Conservation (phyloP, 129 eudicot species). For the Tanacetum coccineum region DNA sequence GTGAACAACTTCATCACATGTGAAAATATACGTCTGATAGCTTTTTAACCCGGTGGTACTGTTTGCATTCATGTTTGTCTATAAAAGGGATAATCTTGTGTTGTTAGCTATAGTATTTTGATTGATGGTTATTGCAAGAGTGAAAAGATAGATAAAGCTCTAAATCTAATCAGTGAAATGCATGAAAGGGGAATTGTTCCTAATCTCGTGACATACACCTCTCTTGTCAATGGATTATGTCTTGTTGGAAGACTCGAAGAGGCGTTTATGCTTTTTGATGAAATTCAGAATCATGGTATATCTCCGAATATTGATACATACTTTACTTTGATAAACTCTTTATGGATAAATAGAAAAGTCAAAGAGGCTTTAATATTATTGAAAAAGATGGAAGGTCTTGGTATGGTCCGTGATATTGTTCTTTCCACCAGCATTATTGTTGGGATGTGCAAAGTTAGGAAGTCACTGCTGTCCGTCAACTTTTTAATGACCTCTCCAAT, state of each 20-base stretch:
- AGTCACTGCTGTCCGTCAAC: conserved; percentile 13
- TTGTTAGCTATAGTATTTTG: too few relatives aligned
- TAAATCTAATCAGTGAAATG: conserved; percentile 25
- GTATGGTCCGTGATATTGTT: conserved; percentile 25
- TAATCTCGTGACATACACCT: conserved; percentile 20
- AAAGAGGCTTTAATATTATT: conserved; percentile 17
- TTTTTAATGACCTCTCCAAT: conserved; percentile 15
- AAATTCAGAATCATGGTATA: conserved; percentile 12
- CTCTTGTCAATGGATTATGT: conserved; percentile 22
- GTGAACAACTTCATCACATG: too few relatives aligned
- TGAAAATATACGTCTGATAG: too few relatives aligned
- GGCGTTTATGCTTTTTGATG: neutral
- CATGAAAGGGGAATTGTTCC: conserved; percentile 17
- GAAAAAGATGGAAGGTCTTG: conserved; percentile 11
- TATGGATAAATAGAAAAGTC: conserved; percentile 11
- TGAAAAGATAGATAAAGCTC: conserved; percentile 21
- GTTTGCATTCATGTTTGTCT: too few relatives aligned
- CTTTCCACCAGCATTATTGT: conserved; percentile 27
- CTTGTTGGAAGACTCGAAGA: conserved; percentile 20
- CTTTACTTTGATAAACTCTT: conserved; percentile 26
- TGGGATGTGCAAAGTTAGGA: conserved; percentile 29
- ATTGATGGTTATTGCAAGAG: conserved; percentile 31
- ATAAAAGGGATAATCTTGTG: too few relatives aligned
- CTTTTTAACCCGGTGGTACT: too few relatives aligned
- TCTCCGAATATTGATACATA: conserved; percentile 27